Base-by-base conservation (phyloP, 495 filamentous ascomycete genomes). In the Delitschia confertaspora region DNA sequence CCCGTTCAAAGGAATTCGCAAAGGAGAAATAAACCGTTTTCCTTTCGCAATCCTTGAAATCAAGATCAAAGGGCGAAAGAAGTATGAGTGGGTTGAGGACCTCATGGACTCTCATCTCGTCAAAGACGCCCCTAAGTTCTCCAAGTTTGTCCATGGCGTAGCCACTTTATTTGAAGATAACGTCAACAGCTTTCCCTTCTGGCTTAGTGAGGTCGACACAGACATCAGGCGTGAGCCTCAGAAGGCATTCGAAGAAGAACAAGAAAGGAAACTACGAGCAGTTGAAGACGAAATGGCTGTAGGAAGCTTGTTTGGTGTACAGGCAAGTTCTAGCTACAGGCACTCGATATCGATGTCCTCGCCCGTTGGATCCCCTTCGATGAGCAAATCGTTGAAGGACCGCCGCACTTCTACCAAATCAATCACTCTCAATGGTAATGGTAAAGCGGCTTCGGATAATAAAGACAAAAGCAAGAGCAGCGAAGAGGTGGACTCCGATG, bases 101-200 rank as follows among this genome's bases (percentile, higher is more conserved):
- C 67, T 98, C 39, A 93, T 91, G 77, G 71, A 74, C 33, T 93
- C 86, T 7, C 91, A 98, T 58, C 75, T 98, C 11, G 83, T 98
- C 35, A 87, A 91, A 61, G 78, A 83, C 37, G 80, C 82, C 2
- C 84, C 88, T 3, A 76, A 85, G 17, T 98, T 98, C 65, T 93
- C 86, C 29, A 98, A 98, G 59, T 96, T 96, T 56, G 83, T 89
- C 16, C 91, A 98, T 53, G 91, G 93, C 45, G 79, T 93, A 1
- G 88, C 88, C 9, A 76, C 79, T 26, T 69, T 96, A 6, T 96
- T 95, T 56, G 93, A 96, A 46, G 93, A 96, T 59, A 70, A 93
- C 58, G 89, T 98, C 61, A 96, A 96, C 65, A 85, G 73, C 43
- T 79, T 98, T 44, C 91, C 91, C 3, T 95, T 96, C 71, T 98